Conservation (phyloP, 2,329 filamentous ascomycete species). For the Nannizzia gypsea region DNA sequence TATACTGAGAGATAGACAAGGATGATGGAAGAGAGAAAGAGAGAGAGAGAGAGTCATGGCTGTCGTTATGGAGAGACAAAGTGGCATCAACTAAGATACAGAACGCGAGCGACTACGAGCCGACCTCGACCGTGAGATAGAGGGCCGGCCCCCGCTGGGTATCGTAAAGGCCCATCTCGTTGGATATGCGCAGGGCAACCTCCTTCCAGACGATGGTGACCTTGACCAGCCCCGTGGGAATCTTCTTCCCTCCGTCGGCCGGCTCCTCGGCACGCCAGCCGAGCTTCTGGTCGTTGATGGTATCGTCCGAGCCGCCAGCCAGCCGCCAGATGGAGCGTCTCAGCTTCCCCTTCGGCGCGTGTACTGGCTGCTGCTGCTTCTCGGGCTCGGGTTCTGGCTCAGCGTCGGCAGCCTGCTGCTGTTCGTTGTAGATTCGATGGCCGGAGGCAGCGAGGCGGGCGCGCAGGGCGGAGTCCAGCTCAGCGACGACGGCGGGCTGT, state of each 20-base stretch:
- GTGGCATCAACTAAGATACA: background rate
- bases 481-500: conserved; percentile 29
- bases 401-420: background rate
- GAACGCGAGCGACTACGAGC: conserved; percentile 10
- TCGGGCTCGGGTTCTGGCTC: background rate
- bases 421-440: conserved; percentile 14
- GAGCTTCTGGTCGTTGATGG: conserved; percentile 20
- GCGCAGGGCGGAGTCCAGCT: conserved; percentile 27
- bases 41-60: background rate
- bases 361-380: background rate
- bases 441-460: conserved; percentile 19
- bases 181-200: conserved; percentile 33
- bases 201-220: conserved; percentile 28
- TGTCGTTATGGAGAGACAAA: background rate
- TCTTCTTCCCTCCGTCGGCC: conserved; percentile 8
- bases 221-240: conserved; percentile 19
- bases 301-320: conserved; percentile 12
- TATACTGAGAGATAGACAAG: background rate
- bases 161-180: conserved; percentile 35
- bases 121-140: conserved; percentile 24
- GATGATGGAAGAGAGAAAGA: background rate
- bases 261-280: conserved; percentile 21
- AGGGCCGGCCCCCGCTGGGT: conserved; percentile 28
- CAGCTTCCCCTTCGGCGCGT: background rate
- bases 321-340: conserved; percentile 16